Conservation (phyloP, 1,284 basidiomycete genomes). For the Irpex lacteus region DNA sequence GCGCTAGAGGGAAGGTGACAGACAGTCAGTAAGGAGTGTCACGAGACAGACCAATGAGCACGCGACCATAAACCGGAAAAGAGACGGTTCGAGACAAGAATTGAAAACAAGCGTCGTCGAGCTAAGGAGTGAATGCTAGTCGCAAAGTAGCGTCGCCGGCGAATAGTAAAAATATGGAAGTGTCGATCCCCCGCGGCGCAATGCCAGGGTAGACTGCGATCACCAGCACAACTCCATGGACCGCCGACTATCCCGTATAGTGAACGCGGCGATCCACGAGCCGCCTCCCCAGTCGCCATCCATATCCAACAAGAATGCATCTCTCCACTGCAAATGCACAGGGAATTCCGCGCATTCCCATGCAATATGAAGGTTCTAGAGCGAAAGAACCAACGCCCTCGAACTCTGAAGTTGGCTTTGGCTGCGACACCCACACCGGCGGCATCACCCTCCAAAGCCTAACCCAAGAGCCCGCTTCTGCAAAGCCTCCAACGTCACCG, state of each 20-base stretch:
- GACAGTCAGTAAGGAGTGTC: conserved; percentile 2
- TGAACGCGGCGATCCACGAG: not conserved
- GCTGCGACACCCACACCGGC: too few species aligned
- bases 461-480: not conserved
- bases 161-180: too few species aligned
- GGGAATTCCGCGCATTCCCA: not conserved
- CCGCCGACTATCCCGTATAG: not conserved
- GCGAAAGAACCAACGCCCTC: not conserved
- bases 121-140: not conserved
- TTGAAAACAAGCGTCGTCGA: not conserved
- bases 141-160: not conserved
- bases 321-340: not conserved
- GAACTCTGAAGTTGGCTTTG: not conserved
- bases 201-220: not conserved
- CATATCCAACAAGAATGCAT: not conserved
- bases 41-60: not conserved
- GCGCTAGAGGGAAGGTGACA: conserved; percentile 6
- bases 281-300: not conserved
- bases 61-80: not conserved
- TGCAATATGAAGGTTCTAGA: not conserved
- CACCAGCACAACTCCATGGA: not conserved
- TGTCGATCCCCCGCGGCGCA: not conserved
- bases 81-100: not conserved
- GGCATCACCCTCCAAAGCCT: not conserved
- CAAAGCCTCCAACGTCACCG: not conserved